Evolutionary conservation across 1,284 basidiomycete species (phyloP).

Genomic region (Ustilago vetiveriae): DNA sequence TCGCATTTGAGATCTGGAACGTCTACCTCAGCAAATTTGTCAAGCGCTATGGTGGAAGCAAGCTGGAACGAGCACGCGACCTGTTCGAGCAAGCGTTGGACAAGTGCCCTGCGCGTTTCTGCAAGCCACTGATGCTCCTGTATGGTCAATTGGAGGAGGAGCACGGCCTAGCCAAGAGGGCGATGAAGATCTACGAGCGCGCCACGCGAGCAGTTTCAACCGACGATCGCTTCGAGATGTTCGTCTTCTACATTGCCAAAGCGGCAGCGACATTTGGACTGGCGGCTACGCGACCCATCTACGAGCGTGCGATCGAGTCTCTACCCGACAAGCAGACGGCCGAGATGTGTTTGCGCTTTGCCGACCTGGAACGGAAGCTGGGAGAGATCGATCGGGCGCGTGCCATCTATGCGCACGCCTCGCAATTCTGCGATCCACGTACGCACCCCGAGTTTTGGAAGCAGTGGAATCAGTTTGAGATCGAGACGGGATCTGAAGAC

Average conservation of each 20-base stretch:
- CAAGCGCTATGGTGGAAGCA: constrained; percentile 92
- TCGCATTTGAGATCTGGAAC: constrained; percentile 99
- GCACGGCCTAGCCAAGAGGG: constrained; percentile 89
- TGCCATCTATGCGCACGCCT: constrained; percentile 94
- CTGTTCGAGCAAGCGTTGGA: constrained; percentile 97
- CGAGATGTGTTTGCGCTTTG: constrained; percentile 97
- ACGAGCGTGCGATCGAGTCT: constrained; percentile 92
- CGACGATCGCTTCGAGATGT: constrained; percentile 97
- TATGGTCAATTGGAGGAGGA: constrained; percentile 96
- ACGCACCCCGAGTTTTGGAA: constrained; percentile 87
- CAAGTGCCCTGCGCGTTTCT: constrained; percentile 92
- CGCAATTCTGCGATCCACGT: constrained; percentile 97
- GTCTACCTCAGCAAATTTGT: constrained; percentile 97
- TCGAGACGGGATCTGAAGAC: constrained; percentile 96
- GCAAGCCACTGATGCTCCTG: constrained; percentile 94
- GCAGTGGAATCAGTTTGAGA: constrained; percentile 95
- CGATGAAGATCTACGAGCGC: constrained; percentile 95
- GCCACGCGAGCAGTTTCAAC: constrained; percentile 85
- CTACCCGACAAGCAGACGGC: constrained; percentile 93
- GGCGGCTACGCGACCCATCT: constrained; percentile 94
- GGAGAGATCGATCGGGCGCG: constrained; percentile 98
- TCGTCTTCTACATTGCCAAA: constrained; percentile 95
- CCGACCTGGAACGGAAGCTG: constrained; percentile 92
- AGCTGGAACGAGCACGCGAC: constrained; percentile 93
- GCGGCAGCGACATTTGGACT: constrained; percentile 91